Conservation (phyloP, 257 asterid species). For the Leptodermis oblonga region DNA sequence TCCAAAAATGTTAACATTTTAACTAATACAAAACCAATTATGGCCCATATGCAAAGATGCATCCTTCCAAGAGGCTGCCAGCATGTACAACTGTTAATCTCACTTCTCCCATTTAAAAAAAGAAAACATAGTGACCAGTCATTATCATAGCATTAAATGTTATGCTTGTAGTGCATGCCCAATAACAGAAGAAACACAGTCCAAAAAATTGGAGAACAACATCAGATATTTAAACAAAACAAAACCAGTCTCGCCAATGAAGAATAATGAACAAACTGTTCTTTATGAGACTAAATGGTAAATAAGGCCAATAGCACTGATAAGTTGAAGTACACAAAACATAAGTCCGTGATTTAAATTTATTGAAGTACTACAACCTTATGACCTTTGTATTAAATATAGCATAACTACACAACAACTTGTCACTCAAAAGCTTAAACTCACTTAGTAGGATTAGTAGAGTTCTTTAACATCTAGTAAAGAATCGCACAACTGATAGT, state of each 20-base stretch:
- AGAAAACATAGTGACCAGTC: background rate
- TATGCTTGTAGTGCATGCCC: background rate
- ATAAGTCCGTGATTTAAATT: background rate
- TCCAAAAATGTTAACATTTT: background rate
- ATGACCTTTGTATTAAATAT: no score
- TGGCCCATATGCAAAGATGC: background rate
- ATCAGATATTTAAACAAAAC: background rate
- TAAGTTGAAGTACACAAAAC: background rate
- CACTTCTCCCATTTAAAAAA: background rate
- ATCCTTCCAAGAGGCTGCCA: background rate
- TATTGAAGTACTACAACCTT: no score
- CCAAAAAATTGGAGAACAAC: background rate
- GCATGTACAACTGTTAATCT: background rate
- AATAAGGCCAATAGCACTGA: background rate
- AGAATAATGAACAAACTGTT: background rate
- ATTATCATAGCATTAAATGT: background rate
- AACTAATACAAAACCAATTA: no score
- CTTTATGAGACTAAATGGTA: background rate
- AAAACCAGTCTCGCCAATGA: no score
- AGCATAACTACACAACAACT: background rate
- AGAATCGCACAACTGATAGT: background rate
- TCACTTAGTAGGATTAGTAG: no score
- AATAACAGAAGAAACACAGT: background rate
- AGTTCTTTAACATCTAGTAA: background rate
- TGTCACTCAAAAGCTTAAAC: background rate